Evolutionary conservation across 148 eudicot genomes (phyloP).

Genomic region (Pouteria glomerata): DNA sequence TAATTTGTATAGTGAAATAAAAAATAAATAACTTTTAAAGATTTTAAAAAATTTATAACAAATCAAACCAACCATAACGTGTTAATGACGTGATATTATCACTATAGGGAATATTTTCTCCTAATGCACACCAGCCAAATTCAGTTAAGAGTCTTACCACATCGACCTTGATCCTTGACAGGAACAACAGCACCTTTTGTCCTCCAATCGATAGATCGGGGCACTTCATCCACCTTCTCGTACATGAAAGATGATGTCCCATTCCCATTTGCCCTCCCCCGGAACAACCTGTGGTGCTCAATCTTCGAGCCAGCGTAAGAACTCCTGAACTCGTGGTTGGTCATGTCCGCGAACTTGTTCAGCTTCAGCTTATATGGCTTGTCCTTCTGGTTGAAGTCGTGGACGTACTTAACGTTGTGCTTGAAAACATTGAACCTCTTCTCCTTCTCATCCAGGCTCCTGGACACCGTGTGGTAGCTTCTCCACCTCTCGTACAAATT

Average conservation of each 20-base stretch:
- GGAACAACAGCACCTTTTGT: slow-evolving; percentile 63
- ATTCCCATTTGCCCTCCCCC: slow-evolving; percentile 27
- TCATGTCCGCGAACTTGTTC: slow-evolving; percentile 89
- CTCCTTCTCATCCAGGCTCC: slow-evolving; percentile 65
- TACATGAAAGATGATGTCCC: slow-evolving; percentile 64
- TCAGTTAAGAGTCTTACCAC: too few relatives aligned
- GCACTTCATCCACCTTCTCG: slow-evolving; percentile 42
- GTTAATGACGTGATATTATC: too few relatives aligned
- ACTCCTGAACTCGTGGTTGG: slow-evolving; percentile 67
- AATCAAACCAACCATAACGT: too few relatives aligned
- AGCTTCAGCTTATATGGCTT: slow-evolving; percentile 82
- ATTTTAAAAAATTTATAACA: too few relatives aligned
- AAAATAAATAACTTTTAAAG: too few relatives aligned
- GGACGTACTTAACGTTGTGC: slow-evolving; percentile 62
- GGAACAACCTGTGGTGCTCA: slow-evolving; percentile 61
- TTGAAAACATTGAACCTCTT: slow-evolving; percentile 83
- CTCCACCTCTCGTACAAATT: slow-evolving; percentile 91
- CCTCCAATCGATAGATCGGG: slow-evolving; percentile 82
- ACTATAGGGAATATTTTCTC: too few relatives aligned
- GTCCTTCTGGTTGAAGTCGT: slow-evolving; percentile 57
- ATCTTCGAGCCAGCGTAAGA: slow-evolving; percentile 61
- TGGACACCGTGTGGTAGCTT: slow-evolving; percentile 80
- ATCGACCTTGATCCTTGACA: slow-evolving; percentile 86
- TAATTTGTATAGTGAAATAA: too few relatives aligned
- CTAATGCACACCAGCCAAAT: too few relatives aligned